Conservation (phyloP, 371 early-diverging fungal species). For the Rhizopus arrhizus region DNA sequence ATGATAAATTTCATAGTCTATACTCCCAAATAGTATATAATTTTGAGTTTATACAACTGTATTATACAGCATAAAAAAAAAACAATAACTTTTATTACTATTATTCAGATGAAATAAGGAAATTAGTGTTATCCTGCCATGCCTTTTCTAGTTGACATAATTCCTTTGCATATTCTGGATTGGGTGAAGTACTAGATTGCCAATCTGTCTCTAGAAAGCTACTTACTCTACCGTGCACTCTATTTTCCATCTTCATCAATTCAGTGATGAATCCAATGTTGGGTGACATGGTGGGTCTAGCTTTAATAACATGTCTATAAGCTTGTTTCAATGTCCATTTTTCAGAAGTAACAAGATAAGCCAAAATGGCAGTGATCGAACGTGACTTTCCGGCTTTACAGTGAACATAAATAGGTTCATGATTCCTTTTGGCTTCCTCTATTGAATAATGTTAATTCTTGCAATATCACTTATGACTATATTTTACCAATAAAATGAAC, state of each 20-base stretch:
- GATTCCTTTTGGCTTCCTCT: slow-evolving; percentile 51
- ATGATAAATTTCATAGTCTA: too few species aligned
- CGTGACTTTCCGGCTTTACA: slow-evolving; percentile 87
- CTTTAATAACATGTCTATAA: slow-evolving; percentile 70
- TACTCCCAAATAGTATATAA: too few species aligned
- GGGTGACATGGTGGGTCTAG: slow-evolving; percentile 76
- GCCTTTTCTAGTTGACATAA: slow-evolving; percentile 22
- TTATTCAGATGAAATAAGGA: slow-evolving; percentile 3
- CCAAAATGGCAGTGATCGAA: slow-evolving; percentile 78
- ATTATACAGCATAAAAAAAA: too few species aligned
- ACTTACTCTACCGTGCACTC: slow-evolving; percentile 58
- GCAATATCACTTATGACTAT: neutral
- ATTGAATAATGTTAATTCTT: slow-evolving; percentile 7
- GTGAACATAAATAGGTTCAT: slow-evolving; percentile 76
- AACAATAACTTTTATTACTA: too few species aligned
- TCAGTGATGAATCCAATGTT: slow-evolving; percentile 87
- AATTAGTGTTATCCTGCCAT: slow-evolving; percentile 12
- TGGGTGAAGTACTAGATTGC: slow-evolving; percentile 28
- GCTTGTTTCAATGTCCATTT: slow-evolving; percentile 74
- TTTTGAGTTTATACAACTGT: too few species aligned
- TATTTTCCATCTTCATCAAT: slow-evolving; percentile 72
- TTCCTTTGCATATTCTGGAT: slow-evolving; percentile 25
- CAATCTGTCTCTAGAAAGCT: slow-evolving; percentile 50
- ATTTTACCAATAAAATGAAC: slow-evolving; percentile 64
- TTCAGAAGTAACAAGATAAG: slow-evolving; percentile 69